phyloP scores from a whole-genome alignment of 2,329 filamentous ascomycete genomes.

The Botryotinia calthae region DNA sequence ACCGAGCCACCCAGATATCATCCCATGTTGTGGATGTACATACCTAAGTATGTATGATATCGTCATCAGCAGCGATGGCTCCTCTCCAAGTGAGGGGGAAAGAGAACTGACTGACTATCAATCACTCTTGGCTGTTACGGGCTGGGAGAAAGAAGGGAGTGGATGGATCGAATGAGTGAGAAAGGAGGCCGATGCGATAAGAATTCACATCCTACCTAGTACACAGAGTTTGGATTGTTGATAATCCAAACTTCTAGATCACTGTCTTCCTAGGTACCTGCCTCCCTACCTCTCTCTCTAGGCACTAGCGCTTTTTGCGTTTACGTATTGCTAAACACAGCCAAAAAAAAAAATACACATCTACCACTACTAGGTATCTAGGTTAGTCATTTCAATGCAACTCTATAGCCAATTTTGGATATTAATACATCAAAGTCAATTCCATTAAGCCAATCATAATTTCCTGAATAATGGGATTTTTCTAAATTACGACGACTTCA shows the following conservation, averaged over 20 bases:
- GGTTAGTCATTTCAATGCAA: background rate
- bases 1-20: background rate
- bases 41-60: background rate
- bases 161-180: background rate
- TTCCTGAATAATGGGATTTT: background rate
- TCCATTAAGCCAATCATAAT: background rate
- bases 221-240: background rate
- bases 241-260: background rate
- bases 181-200: background rate
- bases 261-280: background rate
- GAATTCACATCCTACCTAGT: background rate
- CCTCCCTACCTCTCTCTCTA: background rate
- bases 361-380: background rate
- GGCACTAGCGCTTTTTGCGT: background rate
- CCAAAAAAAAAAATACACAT: background rate
- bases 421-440: background rate
- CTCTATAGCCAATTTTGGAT: background rate
- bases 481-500: constrained; percentile 12
- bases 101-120: background rate
- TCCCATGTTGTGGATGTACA: background rate
- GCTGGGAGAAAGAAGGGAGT: background rate
- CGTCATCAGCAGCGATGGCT: background rate
- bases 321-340: background rate
- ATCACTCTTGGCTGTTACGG: background rate
- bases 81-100: background rate